These are phyloP conservation scores for Pseudocohnilembus persalinus DNA, from an alignment of 169 alveolate species.

Conservation along the genomic window DNA sequence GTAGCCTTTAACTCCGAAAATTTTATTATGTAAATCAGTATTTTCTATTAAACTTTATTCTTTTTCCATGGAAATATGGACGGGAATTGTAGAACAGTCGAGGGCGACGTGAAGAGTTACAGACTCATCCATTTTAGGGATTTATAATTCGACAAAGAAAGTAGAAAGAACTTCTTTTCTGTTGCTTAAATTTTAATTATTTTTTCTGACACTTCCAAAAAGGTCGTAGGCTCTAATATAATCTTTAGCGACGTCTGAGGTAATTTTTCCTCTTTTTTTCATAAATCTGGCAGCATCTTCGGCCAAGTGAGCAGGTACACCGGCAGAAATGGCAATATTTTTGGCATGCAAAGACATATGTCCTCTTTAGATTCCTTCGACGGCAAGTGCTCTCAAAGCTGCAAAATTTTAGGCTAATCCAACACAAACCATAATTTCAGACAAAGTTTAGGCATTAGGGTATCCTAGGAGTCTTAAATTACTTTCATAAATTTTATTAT, in stretches of 20 bases:
- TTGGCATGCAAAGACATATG: conserved; percentile 87
- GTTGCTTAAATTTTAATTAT: conserved; percentile 12
- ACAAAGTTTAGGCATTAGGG: conserved; percentile 70
- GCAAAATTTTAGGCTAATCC: conserved; percentile 87
- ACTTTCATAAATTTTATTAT: conserved; percentile 68
- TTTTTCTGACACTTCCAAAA: conserved; percentile 29
- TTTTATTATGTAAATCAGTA: neutral
- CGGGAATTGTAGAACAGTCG: conserved; percentile 34
- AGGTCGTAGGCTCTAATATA: conserved; percentile 68
- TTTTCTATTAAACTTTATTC: neutral
- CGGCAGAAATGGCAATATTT: conserved; percentile 85
- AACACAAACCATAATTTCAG: conserved; percentile 74
- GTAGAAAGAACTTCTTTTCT: conserved; percentile 40
- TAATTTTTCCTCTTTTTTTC: conserved; percentile 74
- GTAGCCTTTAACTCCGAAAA: conserved; percentile 29
- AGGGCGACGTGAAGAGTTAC: conserved; percentile 53
- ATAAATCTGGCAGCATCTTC: conserved; percentile 80
- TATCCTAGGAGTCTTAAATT: conserved; percentile 61
- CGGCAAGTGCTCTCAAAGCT: conserved; percentile 81
- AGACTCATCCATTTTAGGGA: conserved; percentile 36
- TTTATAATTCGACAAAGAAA: conserved; percentile 49
- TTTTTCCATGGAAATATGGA: conserved; percentile 36
- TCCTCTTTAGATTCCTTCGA: conserved; percentile 86
- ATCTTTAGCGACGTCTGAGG: conserved; percentile 66
- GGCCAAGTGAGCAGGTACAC: conserved; percentile 78